Evolutionary conservation across 2,329 filamentous ascomycete species (phyloP).

Genomic region (Phialophora chinensis): DNA sequence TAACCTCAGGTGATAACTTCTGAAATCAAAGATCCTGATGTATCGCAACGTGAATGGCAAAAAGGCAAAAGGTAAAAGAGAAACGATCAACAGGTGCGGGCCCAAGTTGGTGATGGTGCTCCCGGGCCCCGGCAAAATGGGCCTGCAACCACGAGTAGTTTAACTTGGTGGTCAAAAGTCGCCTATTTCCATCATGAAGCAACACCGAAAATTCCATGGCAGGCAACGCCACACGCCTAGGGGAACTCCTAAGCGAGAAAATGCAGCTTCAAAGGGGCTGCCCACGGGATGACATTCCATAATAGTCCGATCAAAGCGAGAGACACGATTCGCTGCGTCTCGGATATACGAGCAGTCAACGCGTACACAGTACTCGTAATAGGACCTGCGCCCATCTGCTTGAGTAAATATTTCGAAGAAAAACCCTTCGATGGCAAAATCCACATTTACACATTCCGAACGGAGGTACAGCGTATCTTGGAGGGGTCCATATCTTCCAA

Average conservation of each 20-base stretch:
- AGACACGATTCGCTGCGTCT: neutral
- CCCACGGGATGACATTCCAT: neutral
- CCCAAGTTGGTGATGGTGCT: neutral
- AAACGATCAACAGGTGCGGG: slow-evolving; percentile 21
- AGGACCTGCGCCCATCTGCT: no score
- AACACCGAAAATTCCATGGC: neutral
- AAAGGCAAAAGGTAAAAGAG: slow-evolving; percentile 18
- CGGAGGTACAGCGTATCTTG: neutral
- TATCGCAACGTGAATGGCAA: neutral
- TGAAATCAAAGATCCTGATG: neutral
- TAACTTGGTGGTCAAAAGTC: slow-evolving; percentile 5
- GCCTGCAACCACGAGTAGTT: slow-evolving; percentile 7
- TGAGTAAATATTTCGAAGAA: neutral
- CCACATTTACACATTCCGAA: neutral
- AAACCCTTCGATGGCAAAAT: neutral
- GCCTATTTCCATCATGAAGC: neutral
- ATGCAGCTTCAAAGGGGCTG: neutral
- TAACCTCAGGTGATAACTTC: neutral
- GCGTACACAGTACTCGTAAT: neutral
- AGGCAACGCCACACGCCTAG: neutral
- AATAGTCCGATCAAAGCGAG: neutral
- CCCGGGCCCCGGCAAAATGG: slow-evolving; percentile 11
- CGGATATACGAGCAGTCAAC: neutral
- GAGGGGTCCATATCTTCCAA: neutral
- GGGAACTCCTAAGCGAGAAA: neutral